Percentiles rank a stretch among this genome's conserved stretches.
Conservation (phyloP, 2,329 filamentous ascomycete species). For the Epichloe sibirici region DNA sequence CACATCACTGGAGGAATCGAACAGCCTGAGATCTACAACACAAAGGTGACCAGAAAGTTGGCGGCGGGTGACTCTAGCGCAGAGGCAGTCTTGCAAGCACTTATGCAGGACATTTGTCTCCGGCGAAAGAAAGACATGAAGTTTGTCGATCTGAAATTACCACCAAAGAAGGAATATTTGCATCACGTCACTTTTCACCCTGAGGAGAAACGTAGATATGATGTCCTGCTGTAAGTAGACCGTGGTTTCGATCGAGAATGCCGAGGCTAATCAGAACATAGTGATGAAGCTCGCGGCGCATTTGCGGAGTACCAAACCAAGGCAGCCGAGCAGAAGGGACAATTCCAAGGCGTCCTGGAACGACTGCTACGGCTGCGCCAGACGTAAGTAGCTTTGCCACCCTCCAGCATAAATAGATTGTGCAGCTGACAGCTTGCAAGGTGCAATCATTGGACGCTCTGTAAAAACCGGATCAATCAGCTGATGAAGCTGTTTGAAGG, state of each 20-base stretch:
- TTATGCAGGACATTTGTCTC: constrained; percentile 73
- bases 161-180: constrained; percentile 64
- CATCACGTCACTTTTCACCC: constrained; percentile 61
- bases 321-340: constrained; percentile 32
- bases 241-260: neutral
- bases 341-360: constrained; percentile 67
- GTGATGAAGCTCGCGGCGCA: constrained; percentile 61
- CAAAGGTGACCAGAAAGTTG: constrained; percentile 49
- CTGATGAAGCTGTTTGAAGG: constrained; percentile 58
- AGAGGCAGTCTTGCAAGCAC: constrained; percentile 54
- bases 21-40: constrained; percentile 60
- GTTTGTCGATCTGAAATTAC: constrained; percentile 71
- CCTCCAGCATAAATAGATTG: neutral
- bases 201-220: constrained; percentile 67
- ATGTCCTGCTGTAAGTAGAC: constrained; percentile 49
- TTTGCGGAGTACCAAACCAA: constrained; percentile 45
- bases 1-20: constrained; percentile 65
- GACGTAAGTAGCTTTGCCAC: constrained; percentile 29
- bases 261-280: constrained; percentile 20
- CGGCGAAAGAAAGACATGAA: constrained; percentile 79
- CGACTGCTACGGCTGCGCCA: constrained; percentile 73
- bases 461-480: constrained; percentile 60
- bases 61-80: constrained; percentile 42
- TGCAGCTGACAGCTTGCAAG: constrained; percentile 16
- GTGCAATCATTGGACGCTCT: constrained; percentile 82